Base-by-base conservation (phyloP, 257 asterid genomes). In the Solanum chilense region DNA sequence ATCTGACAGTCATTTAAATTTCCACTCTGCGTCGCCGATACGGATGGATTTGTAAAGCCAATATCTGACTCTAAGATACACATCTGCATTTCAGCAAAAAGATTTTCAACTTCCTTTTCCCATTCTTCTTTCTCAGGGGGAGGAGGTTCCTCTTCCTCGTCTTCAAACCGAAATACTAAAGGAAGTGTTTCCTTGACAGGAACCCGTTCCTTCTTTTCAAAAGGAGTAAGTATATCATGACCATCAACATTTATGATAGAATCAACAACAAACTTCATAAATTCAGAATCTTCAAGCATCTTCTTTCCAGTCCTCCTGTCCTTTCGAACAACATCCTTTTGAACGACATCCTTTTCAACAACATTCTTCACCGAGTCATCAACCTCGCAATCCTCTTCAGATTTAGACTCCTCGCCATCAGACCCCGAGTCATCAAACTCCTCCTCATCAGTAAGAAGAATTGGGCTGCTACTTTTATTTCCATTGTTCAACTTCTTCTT, bases 121-220 rank as follows among this genome's bases (percentile, higher is more conserved):
- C 84, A 74, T 27, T 91, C 94, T 10, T 86, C 78, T 91, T 94
- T 92, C 89, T 92, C 92, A 0, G 70, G 85, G 4, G 76, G 88
- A 39, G 86, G 87, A 25, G 91, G 85, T 35, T 83, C 90, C 25
- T 90, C 92, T 35, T 83, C 90, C 25, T 89, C 92, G 18, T 93
- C 95, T 62, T 86, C 93, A 29, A 96, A 92, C 74, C 88, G 87
- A 89, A 96, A 96, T 88, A 92, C 93, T 87, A 92, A 66, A 1
- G 95, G 96, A 90, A 92, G 86, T 9, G 83, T 31, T 16, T 29
- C 41, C 21, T 87, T 74, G 68, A 66, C 52, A 9, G 45, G 58
- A 87, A 35, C 33, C n/a, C 13, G 62, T 42, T 77, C 89, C 82
- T 68, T 68, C 88, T 70, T 90, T 45, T 86, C 39, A 25, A 23